A percentile compares a stretch with the other conserved stretches of the same genome.
Conservation (phyloP, 2,329 filamentous ascomycete genomes). For the Amauroascus verrucosus region DNA sequence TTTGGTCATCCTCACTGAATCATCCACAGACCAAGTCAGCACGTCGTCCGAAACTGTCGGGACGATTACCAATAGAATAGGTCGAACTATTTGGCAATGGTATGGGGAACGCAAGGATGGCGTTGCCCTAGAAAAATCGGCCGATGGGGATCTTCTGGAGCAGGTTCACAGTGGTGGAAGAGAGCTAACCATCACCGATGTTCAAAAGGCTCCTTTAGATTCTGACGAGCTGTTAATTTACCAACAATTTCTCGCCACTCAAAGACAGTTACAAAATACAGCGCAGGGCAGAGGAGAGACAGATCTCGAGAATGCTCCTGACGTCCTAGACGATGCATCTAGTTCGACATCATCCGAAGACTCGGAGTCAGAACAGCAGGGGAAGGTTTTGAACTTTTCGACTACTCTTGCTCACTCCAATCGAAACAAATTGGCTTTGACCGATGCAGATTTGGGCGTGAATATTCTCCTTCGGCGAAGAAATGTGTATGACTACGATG, state of each 20-base stretch:
- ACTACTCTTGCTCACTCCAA: conserved; percentile 73
- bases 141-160: conserved; percentile 51
- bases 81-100: conserved; percentile 67
- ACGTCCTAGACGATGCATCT: conserved; percentile 62
- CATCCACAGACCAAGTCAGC: conserved; percentile 20
- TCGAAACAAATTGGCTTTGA: conserved; percentile 74
- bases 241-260: conserved; percentile 83
- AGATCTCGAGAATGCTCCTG: conserved; percentile 63
- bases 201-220: conserved; percentile 56
- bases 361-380: conserved; percentile 81
- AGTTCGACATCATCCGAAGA: conserved; percentile 83
- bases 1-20: conserved; percentile 75
- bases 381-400: conserved; percentile 80
- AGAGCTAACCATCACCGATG: conserved; percentile 51
- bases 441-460: conserved; percentile 81
- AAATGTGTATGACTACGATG: conserved; percentile 86
- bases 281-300: conserved; percentile 59
- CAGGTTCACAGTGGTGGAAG: conserved; percentile 56
- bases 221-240: conserved; percentile 70
- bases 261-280: conserved; percentile 75
- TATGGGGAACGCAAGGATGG: conserved; percentile 61
- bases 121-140: conserved; percentile 47
- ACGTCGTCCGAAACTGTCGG: conserved; percentile 18
- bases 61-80: conserved; percentile 47
- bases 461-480: conserved; percentile 83